These are phyloP conservation scores for Aspergillus pseudoglaucus DNA, from an alignment of 2,329 filamentous ascomycete genomes.

Conservation along the genomic window DNA sequence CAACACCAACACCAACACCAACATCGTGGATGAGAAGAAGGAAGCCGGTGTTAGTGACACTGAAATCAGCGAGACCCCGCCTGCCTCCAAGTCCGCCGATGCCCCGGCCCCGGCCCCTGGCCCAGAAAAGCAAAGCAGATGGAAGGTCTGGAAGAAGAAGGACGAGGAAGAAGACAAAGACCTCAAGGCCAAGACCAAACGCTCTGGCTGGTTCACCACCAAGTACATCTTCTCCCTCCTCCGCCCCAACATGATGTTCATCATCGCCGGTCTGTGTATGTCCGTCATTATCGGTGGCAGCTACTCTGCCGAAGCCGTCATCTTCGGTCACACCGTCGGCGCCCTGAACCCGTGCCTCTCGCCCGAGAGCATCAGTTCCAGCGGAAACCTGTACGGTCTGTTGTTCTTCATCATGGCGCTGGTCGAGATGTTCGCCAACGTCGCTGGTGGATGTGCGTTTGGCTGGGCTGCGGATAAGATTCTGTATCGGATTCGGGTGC, in stretches of 20 bases:
- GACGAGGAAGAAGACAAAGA: slow-evolving; percentile 4
- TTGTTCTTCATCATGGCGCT: slow-evolving; percentile 55
- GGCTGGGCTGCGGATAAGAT: slow-evolving; percentile 57
- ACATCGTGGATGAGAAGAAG: slow-evolving; percentile 13
- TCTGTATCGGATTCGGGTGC: slow-evolving; percentile 54
- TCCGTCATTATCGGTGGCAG: slow-evolving; percentile 50
- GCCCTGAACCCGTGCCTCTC: slow-evolving; percentile 50
- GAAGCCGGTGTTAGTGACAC: slow-evolving; percentile 16
- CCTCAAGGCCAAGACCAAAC: slow-evolving; percentile 10
- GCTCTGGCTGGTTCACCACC: slow-evolving; percentile 17
- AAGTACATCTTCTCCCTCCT: slow-evolving; percentile 33
- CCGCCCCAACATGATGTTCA: slow-evolving; percentile 37
- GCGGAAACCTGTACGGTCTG: slow-evolving; percentile 49
- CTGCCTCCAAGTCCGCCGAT: slow-evolving; percentile 6
- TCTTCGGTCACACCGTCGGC: slow-evolving; percentile 55
- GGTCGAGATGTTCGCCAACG: slow-evolving; percentile 54
- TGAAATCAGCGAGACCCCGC: slow-evolving; percentile 9
- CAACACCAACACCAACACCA: slow-evolving; percentile 7
- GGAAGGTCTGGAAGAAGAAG: background rate
- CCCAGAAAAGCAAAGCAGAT: background rate
- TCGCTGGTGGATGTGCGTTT: slow-evolving; percentile 52
- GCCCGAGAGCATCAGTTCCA: slow-evolving; percentile 41
- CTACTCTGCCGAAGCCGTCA: slow-evolving; percentile 50
- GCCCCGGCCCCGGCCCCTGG: background rate
- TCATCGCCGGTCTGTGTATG: slow-evolving; percentile 47